Percentiles rank a stretch among this genome's conserved stretches.
Evolutionary conservation across 1,139 yeast species (phyloP).

Genomic region (Candida labiduridarum): DNA sequence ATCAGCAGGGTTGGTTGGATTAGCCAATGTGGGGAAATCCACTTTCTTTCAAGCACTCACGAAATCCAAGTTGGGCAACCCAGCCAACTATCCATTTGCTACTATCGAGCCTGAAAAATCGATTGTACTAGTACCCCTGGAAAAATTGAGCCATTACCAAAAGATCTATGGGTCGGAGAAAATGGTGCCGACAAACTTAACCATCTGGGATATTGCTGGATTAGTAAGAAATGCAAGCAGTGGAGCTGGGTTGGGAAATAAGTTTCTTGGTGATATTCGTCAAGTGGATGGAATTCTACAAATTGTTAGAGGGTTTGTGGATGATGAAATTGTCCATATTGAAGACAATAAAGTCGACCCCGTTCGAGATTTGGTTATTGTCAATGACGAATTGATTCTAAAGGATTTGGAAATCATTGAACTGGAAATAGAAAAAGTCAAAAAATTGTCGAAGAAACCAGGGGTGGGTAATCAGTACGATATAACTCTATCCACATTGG

Average conservation of each 20-base stretch:
- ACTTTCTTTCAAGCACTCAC: slow-evolving; percentile 73
- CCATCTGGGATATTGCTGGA: slow-evolving; percentile 75
- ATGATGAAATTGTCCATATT: slow-evolving; percentile 72
- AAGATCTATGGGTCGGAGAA: slow-evolving; percentile 53
- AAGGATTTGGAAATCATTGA: slow-evolving; percentile 73
- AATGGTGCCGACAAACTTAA: slow-evolving; percentile 56
- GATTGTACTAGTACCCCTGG: slow-evolving; percentile 56
- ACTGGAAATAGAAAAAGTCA: slow-evolving; percentile 48
- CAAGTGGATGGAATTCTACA: slow-evolving; percentile 77
- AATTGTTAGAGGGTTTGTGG: slow-evolving; percentile 65
- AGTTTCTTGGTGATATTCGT: slow-evolving; percentile 69
- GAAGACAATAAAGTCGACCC: slow-evolving; percentile 68
- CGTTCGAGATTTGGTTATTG: slow-evolving; percentile 65
- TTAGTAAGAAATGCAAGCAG: slow-evolving; percentile 70
- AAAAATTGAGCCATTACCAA: slow-evolving; percentile 46
- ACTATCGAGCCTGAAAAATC: slow-evolving; percentile 78
- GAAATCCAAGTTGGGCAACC: slow-evolving; percentile 66
- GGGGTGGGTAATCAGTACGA: slow-evolving; percentile 31
- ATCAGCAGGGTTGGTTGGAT: slow-evolving; percentile 64
- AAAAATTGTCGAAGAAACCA: slow-evolving; percentile 47
- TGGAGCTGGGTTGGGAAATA: slow-evolving; percentile 80
- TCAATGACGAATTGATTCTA: slow-evolving; percentile 70
- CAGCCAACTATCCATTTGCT: slow-evolving; percentile 81
- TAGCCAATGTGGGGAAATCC: slow-evolving; percentile 79
- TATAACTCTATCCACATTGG: slow-evolving; percentile 49